Conservation (phyloP, 2,329 filamentous ascomycete genomes). For the Aspergillus brasiliensis region DNA sequence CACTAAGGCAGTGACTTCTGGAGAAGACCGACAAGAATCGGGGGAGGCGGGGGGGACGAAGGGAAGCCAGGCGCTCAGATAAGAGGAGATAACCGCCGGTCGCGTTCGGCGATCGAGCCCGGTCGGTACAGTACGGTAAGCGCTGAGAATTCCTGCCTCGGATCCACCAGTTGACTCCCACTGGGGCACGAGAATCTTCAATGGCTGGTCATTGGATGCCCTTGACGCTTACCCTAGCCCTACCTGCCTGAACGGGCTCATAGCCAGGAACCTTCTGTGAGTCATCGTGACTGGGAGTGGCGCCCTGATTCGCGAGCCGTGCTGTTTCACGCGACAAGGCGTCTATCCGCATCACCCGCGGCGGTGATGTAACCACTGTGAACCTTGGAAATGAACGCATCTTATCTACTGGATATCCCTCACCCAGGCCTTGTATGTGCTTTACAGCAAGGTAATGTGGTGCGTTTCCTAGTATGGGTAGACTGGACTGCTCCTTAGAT, state of each 20-base stretch:
- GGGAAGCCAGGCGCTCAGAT: slow-evolving; percentile 8
- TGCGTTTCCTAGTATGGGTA: neutral
- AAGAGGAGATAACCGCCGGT: slow-evolving; percentile 10
- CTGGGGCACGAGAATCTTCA: slow-evolving; percentile 10
- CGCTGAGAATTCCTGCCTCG: neutral
- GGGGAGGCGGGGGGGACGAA: slow-evolving; percentile 10
- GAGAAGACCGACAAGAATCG: slow-evolving; percentile 1
- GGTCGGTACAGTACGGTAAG: slow-evolving; percentile 1
- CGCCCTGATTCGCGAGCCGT: slow-evolving; percentile 1
- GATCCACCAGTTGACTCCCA: slow-evolving; percentile 3
- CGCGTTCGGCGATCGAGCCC: slow-evolving; percentile 6
- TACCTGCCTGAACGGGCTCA: neutral
- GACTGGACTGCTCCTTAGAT: neutral
- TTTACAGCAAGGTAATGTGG: neutral
- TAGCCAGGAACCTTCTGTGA: neutral
- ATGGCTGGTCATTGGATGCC: neutral
- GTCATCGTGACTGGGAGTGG: neutral
- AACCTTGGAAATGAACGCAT: neutral
- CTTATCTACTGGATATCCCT: neutral
- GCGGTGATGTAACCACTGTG: slow-evolving; percentile 1
- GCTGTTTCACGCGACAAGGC: neutral
- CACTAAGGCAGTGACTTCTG: neutral
- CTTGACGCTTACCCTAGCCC: slow-evolving; percentile 2
- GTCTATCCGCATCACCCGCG: neutral
- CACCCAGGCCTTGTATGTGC: neutral